A percentile compares a stretch with the other conserved stretches of the same genome.
Conservation (phyloP, 2,329 filamentous ascomycete species). For the Colletotrichum salicis region DNA sequence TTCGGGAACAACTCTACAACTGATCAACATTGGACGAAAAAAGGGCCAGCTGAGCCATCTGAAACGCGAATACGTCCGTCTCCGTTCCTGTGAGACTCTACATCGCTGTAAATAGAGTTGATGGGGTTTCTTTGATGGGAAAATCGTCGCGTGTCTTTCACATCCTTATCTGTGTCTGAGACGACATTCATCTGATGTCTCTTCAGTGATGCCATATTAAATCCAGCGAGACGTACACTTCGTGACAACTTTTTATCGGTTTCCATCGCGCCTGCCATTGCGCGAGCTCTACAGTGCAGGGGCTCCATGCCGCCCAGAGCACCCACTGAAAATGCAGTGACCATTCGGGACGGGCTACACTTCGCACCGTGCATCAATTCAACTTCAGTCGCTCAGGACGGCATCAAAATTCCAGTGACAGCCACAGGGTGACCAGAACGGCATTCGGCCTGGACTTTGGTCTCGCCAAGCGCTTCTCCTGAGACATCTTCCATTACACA, state of each 20-base stretch:
- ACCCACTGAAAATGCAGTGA: background rate
- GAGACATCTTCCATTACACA: background rate
- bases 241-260: background rate
- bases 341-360: background rate
- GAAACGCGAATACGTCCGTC: slow-evolving; percentile 22
- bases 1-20: background rate
- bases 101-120: slow-evolving; percentile 1
- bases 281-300: slow-evolving; percentile 5
- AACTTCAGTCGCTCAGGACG: slow-evolving; percentile 22
- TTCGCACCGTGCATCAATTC: slow-evolving; percentile 28
- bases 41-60: slow-evolving; percentile 5
- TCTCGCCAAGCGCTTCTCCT: background rate
- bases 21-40: slow-evolving; percentile 5
- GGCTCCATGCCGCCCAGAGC: background rate
- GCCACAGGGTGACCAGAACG: slow-evolving; percentile 3
- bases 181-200: background rate
- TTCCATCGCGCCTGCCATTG: background rate
- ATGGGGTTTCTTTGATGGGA: background rate
- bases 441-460: background rate
- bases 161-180: background rate
- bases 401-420: slow-evolving; percentile 24
- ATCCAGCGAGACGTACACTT: background rate
- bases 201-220: background rate
- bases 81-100: slow-evolving; percentile 4
- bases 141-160: background rate